Evolutionary conservation across 2,329 filamentous ascomycete species (phyloP).

Genomic region (Oidium heveae): DNA sequence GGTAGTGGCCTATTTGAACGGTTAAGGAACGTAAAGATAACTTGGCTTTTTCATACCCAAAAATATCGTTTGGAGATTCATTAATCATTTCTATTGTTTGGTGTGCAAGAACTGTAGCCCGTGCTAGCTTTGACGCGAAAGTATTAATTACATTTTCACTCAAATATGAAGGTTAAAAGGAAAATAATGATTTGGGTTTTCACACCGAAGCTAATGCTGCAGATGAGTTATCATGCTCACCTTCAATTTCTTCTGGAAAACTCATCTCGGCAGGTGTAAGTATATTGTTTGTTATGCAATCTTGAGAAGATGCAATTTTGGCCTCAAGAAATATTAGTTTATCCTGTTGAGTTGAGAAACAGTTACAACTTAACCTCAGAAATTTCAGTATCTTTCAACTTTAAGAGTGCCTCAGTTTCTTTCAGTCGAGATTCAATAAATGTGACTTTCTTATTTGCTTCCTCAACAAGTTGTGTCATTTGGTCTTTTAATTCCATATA

Average conservation of each 20-base stretch:
- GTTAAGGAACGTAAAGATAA: too few relatives aligned
- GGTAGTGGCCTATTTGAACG: too few relatives aligned
- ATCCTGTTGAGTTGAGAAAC: background rate
- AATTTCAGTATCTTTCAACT: slow-evolving; percentile 36
- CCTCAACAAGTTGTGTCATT: slow-evolving; percentile 32
- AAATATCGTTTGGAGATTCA: slow-evolving; percentile 29
- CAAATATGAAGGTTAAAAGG: slow-evolving; percentile 3
- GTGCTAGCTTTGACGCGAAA: slow-evolving; percentile 10
- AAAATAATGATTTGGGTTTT: slow-evolving; percentile 10
- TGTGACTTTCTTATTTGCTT: slow-evolving; percentile 18
- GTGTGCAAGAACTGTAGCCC: slow-evolving; percentile 11
- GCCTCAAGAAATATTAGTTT: background rate
- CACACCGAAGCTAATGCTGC: slow-evolving; percentile 42
- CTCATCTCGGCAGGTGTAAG: slow-evolving; percentile 9
- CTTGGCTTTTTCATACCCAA: slow-evolving; percentile 13
- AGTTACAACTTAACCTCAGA: slow-evolving; percentile 28
- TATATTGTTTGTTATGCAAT: background rate
- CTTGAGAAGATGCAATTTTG: background rate
- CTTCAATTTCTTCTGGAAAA: slow-evolving; percentile 25
- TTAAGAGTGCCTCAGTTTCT: slow-evolving; percentile 14
- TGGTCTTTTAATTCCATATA: background rate
- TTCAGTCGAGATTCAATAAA: slow-evolving; percentile 19
- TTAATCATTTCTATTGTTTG: slow-evolving; percentile 25
- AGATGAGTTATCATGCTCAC: slow-evolving; percentile 34
- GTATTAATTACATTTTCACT: slow-evolving; percentile 1